Base-by-base conservation (phyloP, 768 basidiomycete genomes). In the Lactifluus rugatus region DNA sequence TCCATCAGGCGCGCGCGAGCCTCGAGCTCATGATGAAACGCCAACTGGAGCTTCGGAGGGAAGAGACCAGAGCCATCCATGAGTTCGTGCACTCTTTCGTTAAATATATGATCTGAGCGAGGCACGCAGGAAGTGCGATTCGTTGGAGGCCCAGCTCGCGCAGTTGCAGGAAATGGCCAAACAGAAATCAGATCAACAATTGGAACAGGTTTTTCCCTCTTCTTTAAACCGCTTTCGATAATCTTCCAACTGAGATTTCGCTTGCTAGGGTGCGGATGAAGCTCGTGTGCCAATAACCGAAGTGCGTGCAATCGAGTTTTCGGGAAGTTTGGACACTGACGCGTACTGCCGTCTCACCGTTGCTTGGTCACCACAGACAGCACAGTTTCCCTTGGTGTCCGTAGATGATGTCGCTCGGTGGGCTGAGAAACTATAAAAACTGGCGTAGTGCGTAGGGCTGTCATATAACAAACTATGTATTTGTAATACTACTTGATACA, bases 1-100 rank as follows among this genome's bases (percentile, higher is more conserved):
- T 26, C 13, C 37, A 8, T 47, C 50, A 91, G 85, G 91, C 92
- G 14, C 75, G 92, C 63, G 85, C 80, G 36, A 89, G 86, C 65
- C 76, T 94, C 45, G 90, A 93, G 67, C 72, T 76, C 8, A 84
- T 93, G 85, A 88, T 93, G 85, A 75, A 78, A 44, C 76, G 82
- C 19, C 90, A 93, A 66, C 74, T 93, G 4, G 83, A 89, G 52
- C 72, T 86, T 23, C 77, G 92, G 49, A 75, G 75, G 56, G 82
- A 84, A 64, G 91, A 93, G 72, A 89, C 90, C 0, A 75, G 67
- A 56, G 70, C 74, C 7, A 74, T 93, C 48, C 87, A 89, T 66
- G 69, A 75, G 91, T 93, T 70, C 58, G 84, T 73, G 34, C 17
- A 25, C 26, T 52, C 16, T 21, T 19, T 26, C 6, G 23, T 25